Base-by-base conservation (phyloP, 2,329 filamentous ascomycete species). In the Orbilia blumenaviensis region DNA sequence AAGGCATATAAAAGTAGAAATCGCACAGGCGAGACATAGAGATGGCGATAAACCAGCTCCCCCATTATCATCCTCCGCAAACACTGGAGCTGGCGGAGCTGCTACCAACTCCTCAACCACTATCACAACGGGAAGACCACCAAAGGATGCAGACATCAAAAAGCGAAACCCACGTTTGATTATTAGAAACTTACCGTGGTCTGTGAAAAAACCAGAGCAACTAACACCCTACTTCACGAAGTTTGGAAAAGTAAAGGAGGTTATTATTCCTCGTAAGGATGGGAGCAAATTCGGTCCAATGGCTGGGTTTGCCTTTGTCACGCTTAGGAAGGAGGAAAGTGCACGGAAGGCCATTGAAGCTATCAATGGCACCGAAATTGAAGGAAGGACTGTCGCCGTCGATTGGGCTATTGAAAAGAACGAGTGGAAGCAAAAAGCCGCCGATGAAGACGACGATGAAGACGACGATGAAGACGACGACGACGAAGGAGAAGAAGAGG, bases 331-430 rank as follows among this genome's bases (percentile, higher is more conserved):
- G 44, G 90, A 87, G 81, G 94, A 93, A 84, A 97, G 98, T 83
- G 94, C 95, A 0, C 92, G 98, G 83, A 93, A 90, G 82, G 95
- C 95, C 1, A 86, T 99, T 69, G 89, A 91, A 73, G 89, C 87
- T 21, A 86, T 98, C 79, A 99, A 98, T 83, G 95, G 94, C 72
- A 97, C 92, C 82, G 89, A 91, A 77, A 87, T 99, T 18, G 94
- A 97, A 82, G 95, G 94, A 1, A 88, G 95, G 80, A 91, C 90
- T 7, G 83, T 99, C 76, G 95, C 94, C 27, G 95, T 99, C 5
- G 95, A 99, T 84, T 99, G 93, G 92, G 94, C 96, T 32, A 93
- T 98, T 2, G 93, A 97, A 76, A 97, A 96, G 84, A 87, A 90
- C 44, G 89, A 90, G 5, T 99, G 93, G 93, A 88, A 94, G 77